Conservation (phyloP, 2,329 filamentous ascomycete genomes). For the Nannizzia gypsea region DNA sequence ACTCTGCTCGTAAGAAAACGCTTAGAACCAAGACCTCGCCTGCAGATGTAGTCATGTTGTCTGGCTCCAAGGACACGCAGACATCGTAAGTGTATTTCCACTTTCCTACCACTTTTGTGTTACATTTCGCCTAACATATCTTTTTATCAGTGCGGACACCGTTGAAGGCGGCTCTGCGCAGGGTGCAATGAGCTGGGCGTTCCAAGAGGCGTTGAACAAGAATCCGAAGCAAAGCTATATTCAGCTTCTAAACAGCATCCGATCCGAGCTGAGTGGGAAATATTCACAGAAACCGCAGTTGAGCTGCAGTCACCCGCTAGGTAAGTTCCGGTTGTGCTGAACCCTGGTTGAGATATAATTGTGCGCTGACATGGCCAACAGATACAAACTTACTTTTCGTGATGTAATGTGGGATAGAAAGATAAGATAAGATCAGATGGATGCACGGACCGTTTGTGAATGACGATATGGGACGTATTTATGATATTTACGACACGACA, state of each 20-base stretch:
- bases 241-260: conserved; percentile 4
- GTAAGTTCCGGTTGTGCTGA: neutral
- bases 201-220: neutral
- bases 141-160: conserved; percentile 1
- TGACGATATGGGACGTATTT: neutral
- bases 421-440: conserved; percentile 10
- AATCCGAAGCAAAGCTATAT: conserved; percentile 5
- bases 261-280: neutral
- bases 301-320: conserved; percentile 5
- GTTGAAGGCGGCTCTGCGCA: neutral
- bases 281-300: conserved; percentile 7
- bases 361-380: conserved; percentile 8
- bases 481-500: neutral
- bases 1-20: conserved; percentile 1
- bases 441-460: neutral
- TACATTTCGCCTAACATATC: too few species aligned
- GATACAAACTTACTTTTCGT: conserved; percentile 6
- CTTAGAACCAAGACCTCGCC: conserved; percentile 1
- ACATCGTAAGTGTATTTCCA: conserved; percentile 1
- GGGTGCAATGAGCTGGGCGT: conserved; percentile 5
- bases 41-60: conserved; percentile 6
- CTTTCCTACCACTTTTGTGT: too few species aligned
- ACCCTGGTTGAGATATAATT: neutral
- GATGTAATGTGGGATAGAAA: neutral
- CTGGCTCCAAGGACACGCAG: conserved; percentile 7